Conservation (phyloP, 176 grass and related monocot genomes). For the Paspalum vaginatum region DNA sequence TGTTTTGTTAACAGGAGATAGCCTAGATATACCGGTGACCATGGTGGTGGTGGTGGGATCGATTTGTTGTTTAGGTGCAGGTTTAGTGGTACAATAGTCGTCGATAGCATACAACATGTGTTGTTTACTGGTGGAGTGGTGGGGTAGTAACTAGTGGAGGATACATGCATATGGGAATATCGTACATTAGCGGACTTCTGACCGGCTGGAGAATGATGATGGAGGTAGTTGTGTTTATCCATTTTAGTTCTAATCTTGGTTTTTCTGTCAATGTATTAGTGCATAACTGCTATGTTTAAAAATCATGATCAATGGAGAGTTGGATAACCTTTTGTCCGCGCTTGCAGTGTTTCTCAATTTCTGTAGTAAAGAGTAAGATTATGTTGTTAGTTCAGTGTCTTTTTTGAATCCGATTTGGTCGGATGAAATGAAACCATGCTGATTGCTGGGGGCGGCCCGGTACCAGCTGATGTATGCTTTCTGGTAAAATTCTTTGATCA, state of each 20-base stretch:
- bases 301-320: conserved; percentile 26
- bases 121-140: conserved; percentile 16
- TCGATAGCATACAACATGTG: conserved; percentile 39
- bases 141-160: conserved; percentile 23
- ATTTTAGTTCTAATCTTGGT: neutral
- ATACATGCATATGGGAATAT: conserved; percentile 25
- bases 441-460: too few species aligned
- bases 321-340: neutral
- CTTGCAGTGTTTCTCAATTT: neutral
- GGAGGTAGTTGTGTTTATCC: neutral
- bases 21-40: conserved; percentile 25
- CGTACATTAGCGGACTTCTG: conserved; percentile 11
- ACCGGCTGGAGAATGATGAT: conserved; percentile 14
- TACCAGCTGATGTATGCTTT: too few species aligned
- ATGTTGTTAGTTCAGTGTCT: neutral
- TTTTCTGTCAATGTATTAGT: conserved; percentile 23
- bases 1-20: conserved; percentile 40
- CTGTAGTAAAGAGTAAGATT: neutral
- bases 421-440: too few species aligned
- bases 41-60: neutral
- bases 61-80: conserved; percentile 45
- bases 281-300: conserved; percentile 12
- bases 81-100: conserved; percentile 34
- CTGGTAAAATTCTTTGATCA: neutral
- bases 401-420: neutral